Evolutionary conservation across 176 grass and related monocot genomes (phyloP), one percentile per base, ranked within the genome.

Genomic region (Phoenix dactylifera): DNA sequence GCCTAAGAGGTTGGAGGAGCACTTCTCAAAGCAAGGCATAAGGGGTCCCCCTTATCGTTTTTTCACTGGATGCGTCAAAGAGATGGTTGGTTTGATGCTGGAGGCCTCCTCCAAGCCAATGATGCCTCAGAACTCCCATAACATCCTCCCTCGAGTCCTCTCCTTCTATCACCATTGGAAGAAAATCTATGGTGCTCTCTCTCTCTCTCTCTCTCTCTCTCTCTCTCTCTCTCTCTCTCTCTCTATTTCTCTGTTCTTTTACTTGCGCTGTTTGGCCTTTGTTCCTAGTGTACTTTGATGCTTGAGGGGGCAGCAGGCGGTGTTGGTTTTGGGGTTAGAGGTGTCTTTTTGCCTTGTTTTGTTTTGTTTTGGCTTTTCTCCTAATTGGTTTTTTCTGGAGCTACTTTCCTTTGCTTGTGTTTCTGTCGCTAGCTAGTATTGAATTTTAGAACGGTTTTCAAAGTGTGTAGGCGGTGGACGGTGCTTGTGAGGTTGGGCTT

Each of bases 151-250:
- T 29, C 74, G 89, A 48, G 89, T 95, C 52, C 89, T 95, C 70
- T 69, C 85, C 58, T 95, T 95, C 76, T 95, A 95, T 79, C 85
- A 86, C 80, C 85, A 95, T 67, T 95, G 89, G 89, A 62, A 78
- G 49, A 95, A 89, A 73, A 95, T 89, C 70, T 95, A 95, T 73
- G 89, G 89, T 95, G 65, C 35, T 63, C 12, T 12, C 12, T 26
- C 39, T 50, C n/a, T 54, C 52, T 20, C 16, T 20, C 17, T 19
- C 15, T 4, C 16, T 20, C 0, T 20, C 4, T 10, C 53, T 23
- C 18, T 6, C 7, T 14, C 18, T 18, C 7, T 4, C 16, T 20
- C 0, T 20, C 4, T 10, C 53, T 23, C 18, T 6, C 7, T 14
- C 18, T 18, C 7, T 56, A 19, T 56, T 3, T 55, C 16, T 55